Conservation (phyloP, 768 basidiomycete species). For the Mycena leptocephala region DNA sequence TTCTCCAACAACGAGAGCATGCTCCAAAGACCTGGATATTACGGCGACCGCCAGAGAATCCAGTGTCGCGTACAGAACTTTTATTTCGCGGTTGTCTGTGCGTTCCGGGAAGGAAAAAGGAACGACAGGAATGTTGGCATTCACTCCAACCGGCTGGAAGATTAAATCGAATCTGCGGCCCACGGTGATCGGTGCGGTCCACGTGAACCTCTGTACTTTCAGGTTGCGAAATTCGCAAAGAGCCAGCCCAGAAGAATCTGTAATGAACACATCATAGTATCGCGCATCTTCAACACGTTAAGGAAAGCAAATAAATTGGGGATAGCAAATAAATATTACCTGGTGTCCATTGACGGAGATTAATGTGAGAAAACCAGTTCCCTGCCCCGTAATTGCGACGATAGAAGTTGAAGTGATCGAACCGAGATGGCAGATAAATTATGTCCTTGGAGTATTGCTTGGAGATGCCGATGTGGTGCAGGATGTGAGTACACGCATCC, state of each 20-base stretch:
- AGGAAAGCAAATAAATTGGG: neutral
- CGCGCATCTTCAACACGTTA: neutral
- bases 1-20: neutral
- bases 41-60: constrained; percentile 1
- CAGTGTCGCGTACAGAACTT: neutral
- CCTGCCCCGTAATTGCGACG: neutral
- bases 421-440: constrained; percentile 8
- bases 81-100: neutral
- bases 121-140: neutral
- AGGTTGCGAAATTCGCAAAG: constrained; percentile 9
- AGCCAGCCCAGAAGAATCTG: neutral
- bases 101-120: too few species aligned
- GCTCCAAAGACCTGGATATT: constrained; percentile 13
- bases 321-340: too few species aligned
- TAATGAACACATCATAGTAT: constrained; percentile 6
- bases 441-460: neutral
- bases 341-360: neutral
- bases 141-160: neutral
- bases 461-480: constrained; percentile 7
- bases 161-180: neutral
- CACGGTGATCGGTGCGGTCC: neutral
- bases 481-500: constrained; percentile 7
- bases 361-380: constrained; percentile 23
- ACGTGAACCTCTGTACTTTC: neutral
- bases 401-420: constrained; percentile 13